A percentile compares a stretch with the other conserved stretches of the same genome.
Evolutionary conservation across 2,329 filamentous ascomycete genomes (phyloP).

Genomic region (Zopfia rhizophila): DNA sequence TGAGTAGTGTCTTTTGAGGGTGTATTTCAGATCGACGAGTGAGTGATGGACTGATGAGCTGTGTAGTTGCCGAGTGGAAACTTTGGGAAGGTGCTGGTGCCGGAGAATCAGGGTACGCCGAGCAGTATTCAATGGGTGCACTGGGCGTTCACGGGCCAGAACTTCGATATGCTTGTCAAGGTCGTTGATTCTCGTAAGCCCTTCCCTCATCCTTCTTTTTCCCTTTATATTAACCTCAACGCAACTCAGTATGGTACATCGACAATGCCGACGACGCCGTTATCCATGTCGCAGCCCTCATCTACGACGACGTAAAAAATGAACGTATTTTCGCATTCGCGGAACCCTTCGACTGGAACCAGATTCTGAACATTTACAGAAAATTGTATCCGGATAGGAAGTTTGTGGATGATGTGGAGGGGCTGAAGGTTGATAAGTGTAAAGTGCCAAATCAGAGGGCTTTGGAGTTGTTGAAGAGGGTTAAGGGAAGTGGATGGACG

Average conservation of each 20-base stretch:
- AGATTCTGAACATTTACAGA: conserved; percentile 52
- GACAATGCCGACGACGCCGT: conserved; percentile 50
- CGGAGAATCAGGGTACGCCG: conserved; percentile 45
- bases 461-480: conserved; percentile 38
- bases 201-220: not conserved
- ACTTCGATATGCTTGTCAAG: conserved; percentile 59
- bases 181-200: conserved; percentile 40
- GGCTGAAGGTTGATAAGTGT: conserved; percentile 27
- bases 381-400: conserved; percentile 52
- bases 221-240: conserved; percentile 12
- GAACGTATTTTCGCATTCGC: conserved; percentile 67
- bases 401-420: conserved; percentile 40
- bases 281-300: conserved; percentile 64
- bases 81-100: conserved; percentile 48
- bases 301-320: conserved; percentile 56
- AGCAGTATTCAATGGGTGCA: conserved; percentile 41
- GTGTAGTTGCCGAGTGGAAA: conserved; percentile 47
- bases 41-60: conserved; percentile 4
- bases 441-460: conserved; percentile 34
- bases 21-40: not conserved
- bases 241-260: conserved; percentile 35
- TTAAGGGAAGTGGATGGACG: conserved; percentile 41
- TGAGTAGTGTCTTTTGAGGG: conserved; percentile 16
- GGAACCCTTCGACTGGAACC: conserved; percentile 58
- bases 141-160: conserved; percentile 33